These are phyloP conservation scores for Solanum sparsipilum DNA, from an alignment of 257 asterid species.

Conservation along the genomic window DNA sequence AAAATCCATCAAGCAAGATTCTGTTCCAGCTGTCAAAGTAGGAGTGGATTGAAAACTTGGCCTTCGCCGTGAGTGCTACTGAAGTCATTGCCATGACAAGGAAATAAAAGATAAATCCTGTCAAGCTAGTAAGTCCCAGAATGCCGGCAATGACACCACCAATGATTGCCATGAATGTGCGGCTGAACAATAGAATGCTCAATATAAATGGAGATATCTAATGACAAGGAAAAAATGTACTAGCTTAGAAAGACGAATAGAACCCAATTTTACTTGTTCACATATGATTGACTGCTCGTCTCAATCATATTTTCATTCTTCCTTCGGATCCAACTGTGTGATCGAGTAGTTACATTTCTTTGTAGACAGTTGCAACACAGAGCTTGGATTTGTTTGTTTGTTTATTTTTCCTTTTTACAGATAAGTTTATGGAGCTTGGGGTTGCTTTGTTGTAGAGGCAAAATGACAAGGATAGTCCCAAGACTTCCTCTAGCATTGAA, in stretches of 20 bases:
- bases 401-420: not conserved
- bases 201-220: not conserved
- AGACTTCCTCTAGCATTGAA: not conserved
- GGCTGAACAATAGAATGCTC: slow-evolving; percentile 37
- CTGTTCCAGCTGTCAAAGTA: slow-evolving; percentile 83
- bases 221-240: not conserved
- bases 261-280: not conserved
- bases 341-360: not conserved
- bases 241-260: not conserved
- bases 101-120: slow-evolving; percentile 73
- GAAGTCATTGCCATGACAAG: slow-evolving; percentile 75
- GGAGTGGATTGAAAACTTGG: slow-evolving; percentile 59
- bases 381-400: not conserved
- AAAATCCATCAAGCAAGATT: slow-evolving; percentile 65
- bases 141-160: slow-evolving; percentile 88
- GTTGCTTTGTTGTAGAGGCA: not conserved
- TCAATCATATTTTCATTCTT: not conserved
- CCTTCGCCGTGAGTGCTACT: slow-evolving; percentile 84
- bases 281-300: not conserved
- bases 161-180: slow-evolving; percentile 89
- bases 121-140: slow-evolving; percentile 65
- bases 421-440: not conserved
- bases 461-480: not conserved
- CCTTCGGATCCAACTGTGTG: not conserved
- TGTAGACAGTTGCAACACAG: not conserved